phyloP scores from a whole-genome alignment of 257 asterid species.

The Nicotiana attenuata region DNA sequence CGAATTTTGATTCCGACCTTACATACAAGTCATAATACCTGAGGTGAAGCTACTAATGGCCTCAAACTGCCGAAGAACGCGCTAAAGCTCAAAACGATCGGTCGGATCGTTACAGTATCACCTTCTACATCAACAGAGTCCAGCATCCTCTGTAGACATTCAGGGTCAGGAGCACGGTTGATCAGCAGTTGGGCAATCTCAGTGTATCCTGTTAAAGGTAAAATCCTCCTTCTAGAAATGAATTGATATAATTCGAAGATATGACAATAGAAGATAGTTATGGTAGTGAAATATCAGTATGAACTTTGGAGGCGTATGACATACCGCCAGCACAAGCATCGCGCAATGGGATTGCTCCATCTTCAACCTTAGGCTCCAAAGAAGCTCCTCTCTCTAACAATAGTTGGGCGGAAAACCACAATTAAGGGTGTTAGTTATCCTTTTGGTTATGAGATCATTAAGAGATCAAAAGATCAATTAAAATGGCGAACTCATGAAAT shows the following conservation, averaged over 20 bases:
- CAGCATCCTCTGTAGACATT: no score
- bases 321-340: conserved; percentile 92
- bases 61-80: no score
- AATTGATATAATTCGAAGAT: background rate
- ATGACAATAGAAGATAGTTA: background rate
- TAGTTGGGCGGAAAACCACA: conserved; percentile 33
- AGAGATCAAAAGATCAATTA: background rate
- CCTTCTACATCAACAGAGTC: no score
- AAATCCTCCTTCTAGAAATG: background rate
- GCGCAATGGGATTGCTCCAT: conserved; percentile 74
- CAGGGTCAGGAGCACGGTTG: no score
- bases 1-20: no score
- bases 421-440: background rate
- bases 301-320: background rate
- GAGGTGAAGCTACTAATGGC: no score
- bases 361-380: conserved; percentile 69
- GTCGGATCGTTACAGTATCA: no score
- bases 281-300: background rate
- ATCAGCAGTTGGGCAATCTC: conserved; percentile 57
- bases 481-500: background rate
- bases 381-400: conserved; percentile 69
- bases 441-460: background rate
- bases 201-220: conserved; percentile 42
- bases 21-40: no score
- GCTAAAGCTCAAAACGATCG: no score